phyloP scores from a whole-genome alignment of 2,329 filamentous ascomycete genomes.

The Colletotrichum tanaceti region DNA sequence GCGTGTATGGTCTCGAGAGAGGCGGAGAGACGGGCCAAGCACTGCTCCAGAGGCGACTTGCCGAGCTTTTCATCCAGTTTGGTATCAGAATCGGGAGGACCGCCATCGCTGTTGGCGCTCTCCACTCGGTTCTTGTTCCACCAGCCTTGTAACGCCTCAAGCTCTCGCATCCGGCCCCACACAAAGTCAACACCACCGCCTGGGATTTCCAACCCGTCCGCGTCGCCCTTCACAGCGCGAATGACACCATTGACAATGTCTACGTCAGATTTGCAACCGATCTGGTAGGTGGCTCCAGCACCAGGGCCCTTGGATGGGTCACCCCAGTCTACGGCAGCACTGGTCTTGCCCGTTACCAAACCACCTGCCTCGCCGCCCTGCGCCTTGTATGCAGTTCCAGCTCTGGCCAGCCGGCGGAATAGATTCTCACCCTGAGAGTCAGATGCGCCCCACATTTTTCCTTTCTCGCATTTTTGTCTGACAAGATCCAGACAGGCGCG shows the following conservation, averaged over 20 bases:
- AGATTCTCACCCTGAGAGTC: conserved; percentile 87
- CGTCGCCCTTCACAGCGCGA: conserved; percentile 69
- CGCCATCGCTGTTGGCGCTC: conserved; percentile 48
- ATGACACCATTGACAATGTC: conserved; percentile 67
- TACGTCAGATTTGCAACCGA: conserved; percentile 70
- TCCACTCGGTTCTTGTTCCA: conserved; percentile 69
- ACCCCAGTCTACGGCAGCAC: conserved; percentile 90
- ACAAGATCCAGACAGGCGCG: conserved; percentile 91
- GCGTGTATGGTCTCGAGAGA: conserved; percentile 68
- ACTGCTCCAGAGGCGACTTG: conserved; percentile 56
- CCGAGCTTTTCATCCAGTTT: conserved; percentile 44
- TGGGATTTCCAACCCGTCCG: conserved; percentile 66
- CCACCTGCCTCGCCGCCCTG: conserved; percentile 69
- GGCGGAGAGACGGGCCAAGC: conserved; percentile 58
- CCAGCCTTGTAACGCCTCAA: conserved; percentile 74
- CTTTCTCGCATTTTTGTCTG: conserved; percentile 95
- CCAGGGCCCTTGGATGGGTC: conserved; percentile 73
- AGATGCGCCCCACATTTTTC: conserved; percentile 83
- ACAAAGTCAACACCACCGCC: conserved; percentile 74
- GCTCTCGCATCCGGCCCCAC: conserved; percentile 73
- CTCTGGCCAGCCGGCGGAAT: conserved; percentile 81
- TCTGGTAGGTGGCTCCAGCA: conserved; percentile 65
- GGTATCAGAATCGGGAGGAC: conserved; percentile 48
- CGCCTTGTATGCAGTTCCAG: conserved; percentile 70
- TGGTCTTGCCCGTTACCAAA: conserved; percentile 68